phyloP scores from a whole-genome alignment of 2,329 filamentous ascomycete genomes.

The Taxawa tesnikishii region DNA sequence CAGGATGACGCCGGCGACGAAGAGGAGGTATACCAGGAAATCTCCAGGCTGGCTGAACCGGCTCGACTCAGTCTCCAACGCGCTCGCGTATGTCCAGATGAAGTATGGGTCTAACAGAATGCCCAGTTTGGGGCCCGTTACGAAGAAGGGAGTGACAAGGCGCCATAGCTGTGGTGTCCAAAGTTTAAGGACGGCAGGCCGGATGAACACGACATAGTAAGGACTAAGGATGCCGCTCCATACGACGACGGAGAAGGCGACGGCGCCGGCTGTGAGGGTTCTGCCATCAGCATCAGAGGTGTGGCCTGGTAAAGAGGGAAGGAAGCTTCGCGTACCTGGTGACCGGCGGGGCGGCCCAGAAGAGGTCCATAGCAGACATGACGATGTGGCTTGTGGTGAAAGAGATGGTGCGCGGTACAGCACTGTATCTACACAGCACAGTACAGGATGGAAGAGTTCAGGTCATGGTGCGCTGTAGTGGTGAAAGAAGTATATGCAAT shows the following conservation, averaged over 20 bases:
- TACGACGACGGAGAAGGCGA: conserved; percentile 49
- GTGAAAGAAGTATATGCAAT: too few species aligned
- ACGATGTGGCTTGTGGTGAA: too few species aligned
- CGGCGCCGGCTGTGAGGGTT: conserved; percentile 53
- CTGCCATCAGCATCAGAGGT: conserved; percentile 42
- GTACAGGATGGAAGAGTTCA: too few species aligned
- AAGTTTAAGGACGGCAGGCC: conserved; percentile 30
- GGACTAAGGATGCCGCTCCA: conserved; percentile 41
- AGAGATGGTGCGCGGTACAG: too few species aligned
- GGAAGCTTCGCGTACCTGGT: conserved; percentile 40
- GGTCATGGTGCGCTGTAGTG: too few species aligned
- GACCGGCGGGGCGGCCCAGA: conserved; percentile 55
- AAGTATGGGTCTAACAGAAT: conserved; percentile 68
- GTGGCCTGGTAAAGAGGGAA: conserved; percentile 8
- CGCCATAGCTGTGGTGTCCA: conserved; percentile 50
- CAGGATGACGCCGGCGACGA: conserved; percentile 58
- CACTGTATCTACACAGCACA: too few species aligned
- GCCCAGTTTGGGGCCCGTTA: conserved; percentile 41
- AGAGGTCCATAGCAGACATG: conserved; percentile 38
- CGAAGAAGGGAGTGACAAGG: conserved; percentile 43
- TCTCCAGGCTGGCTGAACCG: conserved; percentile 67
- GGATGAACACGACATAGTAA: conserved; percentile 43
- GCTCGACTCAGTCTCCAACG: conserved; percentile 58
- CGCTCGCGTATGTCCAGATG: conserved; percentile 64
- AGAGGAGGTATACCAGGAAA: conserved; percentile 67